These are phyloP conservation scores for Alnus rubra DNA, from an alignment of 306 rosid species.

Conservation along the genomic window DNA sequence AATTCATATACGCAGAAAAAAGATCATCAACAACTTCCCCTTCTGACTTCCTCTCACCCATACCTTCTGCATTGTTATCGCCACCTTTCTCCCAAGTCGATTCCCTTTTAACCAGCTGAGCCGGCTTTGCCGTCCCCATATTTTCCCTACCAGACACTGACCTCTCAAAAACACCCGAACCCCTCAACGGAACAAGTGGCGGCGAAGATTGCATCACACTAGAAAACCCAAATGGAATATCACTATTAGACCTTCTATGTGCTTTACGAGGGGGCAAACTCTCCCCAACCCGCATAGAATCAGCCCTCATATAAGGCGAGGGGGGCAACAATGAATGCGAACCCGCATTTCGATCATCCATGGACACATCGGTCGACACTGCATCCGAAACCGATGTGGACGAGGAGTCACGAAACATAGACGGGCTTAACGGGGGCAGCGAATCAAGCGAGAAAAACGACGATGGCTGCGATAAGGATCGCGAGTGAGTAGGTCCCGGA, in stretches of 20 bases:
- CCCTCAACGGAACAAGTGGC: slow-evolving; percentile 57
- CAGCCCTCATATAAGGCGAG: slow-evolving; percentile 51
- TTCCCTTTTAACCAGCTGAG: slow-evolving; percentile 66
- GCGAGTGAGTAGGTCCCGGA: slow-evolving; percentile 65
- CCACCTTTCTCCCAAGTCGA: slow-evolving; percentile 48
- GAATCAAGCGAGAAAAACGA: slow-evolving; percentile 75
- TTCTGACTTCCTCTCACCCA: slow-evolving; percentile 86
- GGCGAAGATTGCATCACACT: slow-evolving; percentile 65
- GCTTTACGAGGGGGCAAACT: slow-evolving; percentile 76
- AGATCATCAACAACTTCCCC: slow-evolving; percentile 91
- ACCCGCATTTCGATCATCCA: slow-evolving; percentile 79
- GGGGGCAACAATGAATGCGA: slow-evolving; percentile 70
- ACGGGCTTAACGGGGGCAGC: slow-evolving; percentile 82
- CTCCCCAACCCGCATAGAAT: slow-evolving; percentile 45
- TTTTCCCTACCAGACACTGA: slow-evolving; percentile 39
- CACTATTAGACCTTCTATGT: slow-evolving; percentile 87
- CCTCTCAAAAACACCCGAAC: slow-evolving; percentile 43
- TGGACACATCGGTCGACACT: slow-evolving; percentile 61
- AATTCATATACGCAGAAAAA: slow-evolving; percentile 87
- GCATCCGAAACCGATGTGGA: slow-evolving; percentile 60
- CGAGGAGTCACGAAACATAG: slow-evolving; percentile 69
- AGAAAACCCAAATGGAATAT: slow-evolving; percentile 87
- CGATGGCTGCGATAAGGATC: slow-evolving; percentile 82
- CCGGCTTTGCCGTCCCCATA: slow-evolving; percentile 40
- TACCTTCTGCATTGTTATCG: slow-evolving; percentile 59